Evolutionary conservation across 148 eudicot genomes (phyloP).

Genomic region (Nepenthes mirabilis): DNA sequence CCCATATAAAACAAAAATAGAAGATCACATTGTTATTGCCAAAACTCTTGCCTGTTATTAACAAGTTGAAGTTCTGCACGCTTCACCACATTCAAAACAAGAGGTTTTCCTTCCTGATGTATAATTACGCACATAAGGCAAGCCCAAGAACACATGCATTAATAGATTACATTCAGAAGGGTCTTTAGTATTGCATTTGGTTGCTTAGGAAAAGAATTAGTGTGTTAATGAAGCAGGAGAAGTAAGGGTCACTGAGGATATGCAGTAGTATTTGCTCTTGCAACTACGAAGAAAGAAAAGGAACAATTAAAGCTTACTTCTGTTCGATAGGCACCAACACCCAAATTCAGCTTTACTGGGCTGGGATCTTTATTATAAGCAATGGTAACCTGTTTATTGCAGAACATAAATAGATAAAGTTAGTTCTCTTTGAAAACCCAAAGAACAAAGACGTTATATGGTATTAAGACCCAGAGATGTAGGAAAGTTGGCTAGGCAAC

Average conservation of each 20-base stretch:
- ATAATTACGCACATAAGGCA: background rate
- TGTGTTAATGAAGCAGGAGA: background rate
- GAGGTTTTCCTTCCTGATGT: slow-evolving; percentile 90
- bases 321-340: slow-evolving; percentile 97
- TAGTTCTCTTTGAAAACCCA: background rate
- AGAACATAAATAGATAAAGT: slow-evolving; percentile 5
- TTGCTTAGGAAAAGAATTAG: background rate
- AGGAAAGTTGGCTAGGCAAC: background rate
- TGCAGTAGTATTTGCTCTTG: background rate
- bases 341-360: slow-evolving; percentile 83
- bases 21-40: background rate
- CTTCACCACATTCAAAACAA: slow-evolving; percentile 90
- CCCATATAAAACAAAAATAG: background rate
- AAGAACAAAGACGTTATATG: background rate
- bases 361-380: slow-evolving; percentile 94
- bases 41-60: slow-evolving; percentile 49
- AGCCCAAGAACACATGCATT: background rate
- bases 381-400: slow-evolving; percentile 65
- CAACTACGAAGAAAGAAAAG: background rate
- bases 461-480: background rate
- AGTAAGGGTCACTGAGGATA: background rate
- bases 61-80: slow-evolving; percentile 71
- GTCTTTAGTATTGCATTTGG: background rate
- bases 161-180: background rate
- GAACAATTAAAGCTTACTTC: slow-evolving; percentile 36